These are phyloP conservation scores for Argentina anserina DNA, from an alignment of 306 rosid genomes.

Conservation along the genomic window DNA sequence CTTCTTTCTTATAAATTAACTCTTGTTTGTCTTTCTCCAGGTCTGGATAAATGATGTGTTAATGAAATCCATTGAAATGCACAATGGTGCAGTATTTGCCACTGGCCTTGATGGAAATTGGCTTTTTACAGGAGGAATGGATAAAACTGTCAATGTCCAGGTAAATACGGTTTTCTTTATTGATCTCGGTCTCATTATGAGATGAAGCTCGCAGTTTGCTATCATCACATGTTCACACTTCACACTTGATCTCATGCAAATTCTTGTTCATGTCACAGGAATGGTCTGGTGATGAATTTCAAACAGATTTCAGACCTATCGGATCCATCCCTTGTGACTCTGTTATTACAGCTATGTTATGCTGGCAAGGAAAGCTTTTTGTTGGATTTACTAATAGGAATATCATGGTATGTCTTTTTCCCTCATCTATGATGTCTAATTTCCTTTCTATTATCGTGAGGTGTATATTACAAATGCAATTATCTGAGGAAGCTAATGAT, in stretches of 20 bases:
- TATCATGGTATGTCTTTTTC: conserved; percentile 49
- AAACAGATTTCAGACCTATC: conserved; percentile 47
- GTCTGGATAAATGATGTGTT: conserved; percentile 79
- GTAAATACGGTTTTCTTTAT: conserved; percentile 30
- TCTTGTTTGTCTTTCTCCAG: conserved; percentile 39
- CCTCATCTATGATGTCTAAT: neutral
- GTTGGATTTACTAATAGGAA: conserved; percentile 68
- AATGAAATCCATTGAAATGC: conserved; percentile 51
- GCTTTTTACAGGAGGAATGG: conserved; percentile 88
- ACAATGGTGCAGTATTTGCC: conserved; percentile 68
- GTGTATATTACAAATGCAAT: neutral
- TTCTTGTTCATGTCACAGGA: conserved; percentile 43
- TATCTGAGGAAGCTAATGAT: neutral
- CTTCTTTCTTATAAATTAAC: conserved; percentile 15
- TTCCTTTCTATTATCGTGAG: too few relatives aligned
- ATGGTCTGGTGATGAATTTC: conserved; percentile 62
- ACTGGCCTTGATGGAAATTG: conserved; percentile 52
- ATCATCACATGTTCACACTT: neutral
- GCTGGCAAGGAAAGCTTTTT: conserved; percentile 70
- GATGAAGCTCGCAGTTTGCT: neutral
- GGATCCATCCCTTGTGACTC: conserved; percentile 61
- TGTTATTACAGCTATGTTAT: conserved; percentile 59
- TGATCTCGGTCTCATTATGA: neutral
- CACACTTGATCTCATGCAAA: conserved; percentile 17
- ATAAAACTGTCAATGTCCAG: conserved; percentile 76